Base-by-base conservation (phyloP, 1,284 basidiomycete genomes). In the Cryptococcus sp. region DNA sequence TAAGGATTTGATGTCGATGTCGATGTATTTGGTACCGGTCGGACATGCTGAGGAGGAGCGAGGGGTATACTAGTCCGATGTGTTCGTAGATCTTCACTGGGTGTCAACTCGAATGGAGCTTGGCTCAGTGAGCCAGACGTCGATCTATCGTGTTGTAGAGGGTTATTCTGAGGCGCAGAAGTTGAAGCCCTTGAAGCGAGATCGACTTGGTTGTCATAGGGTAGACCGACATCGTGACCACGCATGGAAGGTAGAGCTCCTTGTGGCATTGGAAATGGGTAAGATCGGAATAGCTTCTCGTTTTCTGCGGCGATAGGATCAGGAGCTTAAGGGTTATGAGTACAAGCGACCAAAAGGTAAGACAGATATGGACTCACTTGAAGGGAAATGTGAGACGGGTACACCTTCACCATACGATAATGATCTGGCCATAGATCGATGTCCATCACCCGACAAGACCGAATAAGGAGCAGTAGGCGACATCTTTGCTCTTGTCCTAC, bases 211-310 rank as follows among this genome's bases (percentile, higher is more conserved):
- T 23, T 23, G 2, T 23, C 2, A 23, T 23, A 23, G 23, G 23
- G 23, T 23, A 23, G 23, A 23, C 23, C 23, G 23, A 23, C 23
- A 23, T 23, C 23, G 23, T 23, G 23, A 14, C 50, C 49, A 30
- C 33, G 43, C 56, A 57, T 46, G 4, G 51, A 53, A 3, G 56
- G 56, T 14, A 57, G 35, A n/a, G 51, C 49, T 3, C 34, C 13
- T 11, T 31, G 45, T 13, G 56, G 56, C 51, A 57, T 57, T 7
- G 56, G 56, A 35, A 57, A 57, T 4, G 56, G 56, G 38, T 57
- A 57, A 35, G 51, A 53, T 33, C 56, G 42, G 33, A 49, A 46
- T 23, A 46, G 50, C 14, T 52, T 15, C 7, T 56, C 50, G 3
- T 49, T 52, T 10, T 41, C 38, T 41, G 38, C 10, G 10, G 38